Percentiles rank a stretch among this genome's conserved stretches.
These are phyloP conservation scores for Thalassiosira pacifica DNA, from an alignment of 352 stramenopile species.

Conservation along the genomic window DNA sequence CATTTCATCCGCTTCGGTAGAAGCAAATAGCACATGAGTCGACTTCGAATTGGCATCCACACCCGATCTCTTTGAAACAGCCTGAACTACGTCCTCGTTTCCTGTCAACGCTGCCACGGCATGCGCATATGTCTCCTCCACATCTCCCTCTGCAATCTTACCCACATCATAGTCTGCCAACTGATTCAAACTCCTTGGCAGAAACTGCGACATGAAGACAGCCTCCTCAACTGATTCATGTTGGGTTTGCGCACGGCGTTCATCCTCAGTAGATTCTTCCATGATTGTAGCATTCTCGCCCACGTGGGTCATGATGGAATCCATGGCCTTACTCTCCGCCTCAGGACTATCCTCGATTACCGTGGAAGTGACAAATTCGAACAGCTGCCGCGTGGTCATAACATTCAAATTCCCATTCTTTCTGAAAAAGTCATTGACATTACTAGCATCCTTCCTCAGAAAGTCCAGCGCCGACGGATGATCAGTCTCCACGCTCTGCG, in stretches of 20 bases:
- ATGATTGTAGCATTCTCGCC: slow-evolving; percentile 79
- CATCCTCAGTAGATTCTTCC: slow-evolving; percentile 65
- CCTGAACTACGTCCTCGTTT: slow-evolving; percentile 81
- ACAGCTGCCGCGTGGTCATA: slow-evolving; percentile 95
- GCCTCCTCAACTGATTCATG: slow-evolving; percentile 91
- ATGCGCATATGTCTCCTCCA: slow-evolving; percentile 87
- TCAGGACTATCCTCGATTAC: slow-evolving; percentile 81
- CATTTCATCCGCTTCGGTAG: slow-evolving; percentile 65
- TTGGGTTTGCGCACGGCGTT: slow-evolving; percentile 85
- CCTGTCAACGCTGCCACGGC: slow-evolving; percentile 87
- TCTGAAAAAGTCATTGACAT: slow-evolving; percentile 97
- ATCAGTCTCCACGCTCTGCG: slow-evolving; percentile 97
- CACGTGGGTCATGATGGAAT: slow-evolving; percentile 91
- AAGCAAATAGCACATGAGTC: slow-evolving; percentile 23
- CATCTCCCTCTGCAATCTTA: slow-evolving; percentile 87
- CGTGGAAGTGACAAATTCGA: slow-evolving; percentile 94
- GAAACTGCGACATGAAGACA: slow-evolving; percentile 89
- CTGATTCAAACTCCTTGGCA: slow-evolving; percentile 92
- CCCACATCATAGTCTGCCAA: slow-evolving; percentile 89
- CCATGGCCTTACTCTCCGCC: slow-evolving; percentile 89
- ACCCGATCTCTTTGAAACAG: slow-evolving; percentile 75
- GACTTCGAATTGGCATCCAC: slow-evolving; percentile 45
- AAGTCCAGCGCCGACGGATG: slow-evolving; percentile 98
- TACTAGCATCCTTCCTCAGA: slow-evolving; percentile 96
- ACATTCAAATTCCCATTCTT: slow-evolving; percentile 90